phyloP scores from a whole-genome alignment of 192 early-diverging fungal species.

The Umbelopsis vinacea region DNA sequence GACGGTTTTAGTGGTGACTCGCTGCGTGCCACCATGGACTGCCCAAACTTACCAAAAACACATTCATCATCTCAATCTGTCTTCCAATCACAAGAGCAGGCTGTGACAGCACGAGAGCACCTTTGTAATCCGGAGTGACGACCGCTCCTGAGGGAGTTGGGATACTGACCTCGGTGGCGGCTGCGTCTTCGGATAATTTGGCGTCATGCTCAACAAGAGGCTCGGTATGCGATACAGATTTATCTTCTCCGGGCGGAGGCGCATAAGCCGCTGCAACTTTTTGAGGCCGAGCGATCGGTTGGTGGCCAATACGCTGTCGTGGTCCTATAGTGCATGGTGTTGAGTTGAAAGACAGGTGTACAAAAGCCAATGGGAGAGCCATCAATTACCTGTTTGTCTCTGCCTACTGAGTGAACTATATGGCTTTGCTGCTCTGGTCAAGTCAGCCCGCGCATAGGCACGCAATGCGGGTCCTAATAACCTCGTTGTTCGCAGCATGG shows the following conservation, averaged over 20 bases:
- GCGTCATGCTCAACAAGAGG: conserved; percentile 2
- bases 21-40: not conserved
- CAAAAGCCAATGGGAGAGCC: no score
- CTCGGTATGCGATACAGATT: not conserved
- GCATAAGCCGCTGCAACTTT: not conserved
- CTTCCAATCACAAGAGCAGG: conserved; percentile 69
- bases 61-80: conserved; percentile 87
- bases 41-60: conserved; percentile 50
- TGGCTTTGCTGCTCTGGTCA: not conserved
- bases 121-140: conserved; percentile 28
- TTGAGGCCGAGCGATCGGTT: not conserved
- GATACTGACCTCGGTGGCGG: conserved; percentile 22
- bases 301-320: not conserved
- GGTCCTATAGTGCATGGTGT: not conserved
- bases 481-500: conserved; percentile 14
- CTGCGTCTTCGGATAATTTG: conserved; percentile 20
- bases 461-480: conserved; percentile 11
- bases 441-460: not conserved
- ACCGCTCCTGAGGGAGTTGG: conserved; percentile 22
- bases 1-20: not conserved
- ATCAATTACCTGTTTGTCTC: not conserved
- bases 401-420: not conserved
- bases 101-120: conserved; percentile 50
- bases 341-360: not conserved
- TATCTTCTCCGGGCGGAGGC: not conserved